These are phyloP conservation scores for Dryas alaskensis DNA, from an alignment of 306 rosid species.

Conservation along the genomic window DNA sequence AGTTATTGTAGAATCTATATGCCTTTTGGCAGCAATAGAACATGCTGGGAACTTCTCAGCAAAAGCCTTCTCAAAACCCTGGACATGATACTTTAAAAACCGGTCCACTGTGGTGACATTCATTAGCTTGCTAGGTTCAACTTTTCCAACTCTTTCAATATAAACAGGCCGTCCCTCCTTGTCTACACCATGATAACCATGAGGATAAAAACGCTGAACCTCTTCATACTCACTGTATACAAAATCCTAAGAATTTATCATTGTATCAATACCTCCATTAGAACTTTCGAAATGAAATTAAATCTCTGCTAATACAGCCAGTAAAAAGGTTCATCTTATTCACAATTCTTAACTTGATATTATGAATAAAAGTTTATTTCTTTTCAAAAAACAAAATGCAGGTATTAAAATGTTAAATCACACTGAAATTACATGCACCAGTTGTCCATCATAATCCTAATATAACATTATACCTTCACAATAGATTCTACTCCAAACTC, in stretches of 20 bases:
- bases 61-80: constrained; percentile 86
- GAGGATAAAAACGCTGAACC: constrained; percentile 84
- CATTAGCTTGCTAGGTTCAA: constrained; percentile 83
- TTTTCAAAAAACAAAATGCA: background rate
- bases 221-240: constrained; percentile 70
- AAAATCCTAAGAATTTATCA: constrained; percentile 54
- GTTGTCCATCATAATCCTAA: constrained; percentile 10
- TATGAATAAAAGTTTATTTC: background rate
- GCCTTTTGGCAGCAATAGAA: constrained; percentile 82
- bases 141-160: constrained; percentile 89
- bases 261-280: background rate
- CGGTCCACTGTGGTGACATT: constrained; percentile 80
- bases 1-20: constrained; percentile 73
- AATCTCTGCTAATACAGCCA: constrained; percentile 4
- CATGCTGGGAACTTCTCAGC: constrained; percentile 91
- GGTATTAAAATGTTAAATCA: constrained; percentile 22
- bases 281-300: background rate
- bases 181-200: constrained; percentile 96
- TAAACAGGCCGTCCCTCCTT: constrained; percentile 89
- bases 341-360: background rate
- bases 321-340: constrained; percentile 1
- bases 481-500: constrained; percentile 65
- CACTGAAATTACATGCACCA: constrained; percentile 23
- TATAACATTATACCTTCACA: constrained; percentile 53
- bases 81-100: constrained; percentile 83